Base-by-base conservation (phyloP, 768 basidiomycete genomes). In the Clitopilus passeckerianus region DNA sequence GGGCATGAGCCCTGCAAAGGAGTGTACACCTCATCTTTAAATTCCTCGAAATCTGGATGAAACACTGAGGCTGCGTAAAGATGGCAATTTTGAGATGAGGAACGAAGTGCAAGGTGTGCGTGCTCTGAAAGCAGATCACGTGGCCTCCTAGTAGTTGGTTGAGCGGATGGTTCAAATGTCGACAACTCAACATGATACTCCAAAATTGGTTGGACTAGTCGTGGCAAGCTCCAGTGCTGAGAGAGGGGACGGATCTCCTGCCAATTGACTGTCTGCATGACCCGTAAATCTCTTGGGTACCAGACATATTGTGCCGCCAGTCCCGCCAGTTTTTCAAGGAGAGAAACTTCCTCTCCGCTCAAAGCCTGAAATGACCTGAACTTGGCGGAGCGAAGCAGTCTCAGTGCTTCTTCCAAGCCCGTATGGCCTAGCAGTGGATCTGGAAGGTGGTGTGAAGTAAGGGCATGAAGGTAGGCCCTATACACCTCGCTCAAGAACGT, bases 401-500 rank as follows among this genome's bases (percentile, higher is more conserved):
- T 61, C 22, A 82, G 63, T 0, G 81, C 81, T 53, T 81, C 73
- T 44, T 79, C 74, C 1, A 75, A 74, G 3, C 82, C 82, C 0
- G 76, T 77, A 7, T 74, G 74, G 16, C 64, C 62, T 0, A 75
- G 79, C 18, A 83, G 67, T 1, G 78, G 77, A 65, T 83, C 81
- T 10, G 71, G 68, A 15, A 76, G 65, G 52, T 72, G 72, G 46
- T 75, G 72, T 20, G 75, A 75, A 1, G 74, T 81, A 2, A 80
- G 59, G 16, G 78, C 76, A 46, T 84, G 82, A 16, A 84, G 68
- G 55, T 79, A 78, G 2, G 73, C 68, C 53, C 69, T 70, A 57
- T 71, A 79, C 7, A 81, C 66, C 34, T 65, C 66, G 60, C 68
- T 67, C 7, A 62, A 61, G 22, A 74, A 60, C 59, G 58, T 54